Percentiles rank a stretch among this genome's conserved stretches.
Evolutionary conservation across 2,329 filamentous ascomycete genomes (phyloP).

Genomic region (Epichloe uncinata): DNA sequence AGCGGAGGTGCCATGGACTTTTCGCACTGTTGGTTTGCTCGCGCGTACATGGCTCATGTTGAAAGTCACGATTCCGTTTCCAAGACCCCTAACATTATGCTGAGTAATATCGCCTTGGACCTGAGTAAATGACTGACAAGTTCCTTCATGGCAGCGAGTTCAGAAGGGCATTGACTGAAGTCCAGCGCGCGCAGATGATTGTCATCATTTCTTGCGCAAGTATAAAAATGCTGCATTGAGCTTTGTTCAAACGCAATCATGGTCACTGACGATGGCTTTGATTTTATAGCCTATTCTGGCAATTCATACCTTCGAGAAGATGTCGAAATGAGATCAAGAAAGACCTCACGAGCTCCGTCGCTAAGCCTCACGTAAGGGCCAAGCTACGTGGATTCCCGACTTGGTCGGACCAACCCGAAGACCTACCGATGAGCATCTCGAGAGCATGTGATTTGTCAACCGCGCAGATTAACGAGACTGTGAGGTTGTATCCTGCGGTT

Average conservation of each 20-base stretch:
- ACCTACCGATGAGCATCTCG: too few relatives aligned
- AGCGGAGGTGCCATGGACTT: too few relatives aligned
- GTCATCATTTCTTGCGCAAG: slow-evolving; percentile 11
- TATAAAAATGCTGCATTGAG: background rate
- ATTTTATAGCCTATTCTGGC: slow-evolving; percentile 40
- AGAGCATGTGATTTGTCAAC: too few relatives aligned
- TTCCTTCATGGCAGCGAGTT: slow-evolving; percentile 44
- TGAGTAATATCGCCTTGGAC: background rate
- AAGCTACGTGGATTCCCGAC: too few relatives aligned
- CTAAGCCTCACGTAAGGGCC: too few relatives aligned
- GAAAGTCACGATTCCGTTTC: background rate
- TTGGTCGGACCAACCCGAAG: too few relatives aligned
- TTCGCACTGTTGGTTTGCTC: too few relatives aligned
- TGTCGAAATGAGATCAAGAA: slow-evolving; percentile 53
- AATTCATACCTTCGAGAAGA: slow-evolving; percentile 46
- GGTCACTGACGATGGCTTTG: slow-evolving; percentile 12
- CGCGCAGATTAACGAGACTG: too few relatives aligned
- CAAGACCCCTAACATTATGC: background rate
- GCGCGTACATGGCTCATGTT: background rate
- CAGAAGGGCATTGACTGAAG: slow-evolving; percentile 68
- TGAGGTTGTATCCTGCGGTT: too few relatives aligned
- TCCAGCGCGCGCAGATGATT: slow-evolving; percentile 53
- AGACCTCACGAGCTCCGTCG: too few relatives aligned
- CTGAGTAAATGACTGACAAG: background rate
- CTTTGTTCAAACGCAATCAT: background rate